Percentiles rank a stretch among this genome's conserved stretches.
Evolutionary conservation across 2,329 filamentous ascomycete species (phyloP).

Genomic region (Aspergillus quadricinctus): DNA sequence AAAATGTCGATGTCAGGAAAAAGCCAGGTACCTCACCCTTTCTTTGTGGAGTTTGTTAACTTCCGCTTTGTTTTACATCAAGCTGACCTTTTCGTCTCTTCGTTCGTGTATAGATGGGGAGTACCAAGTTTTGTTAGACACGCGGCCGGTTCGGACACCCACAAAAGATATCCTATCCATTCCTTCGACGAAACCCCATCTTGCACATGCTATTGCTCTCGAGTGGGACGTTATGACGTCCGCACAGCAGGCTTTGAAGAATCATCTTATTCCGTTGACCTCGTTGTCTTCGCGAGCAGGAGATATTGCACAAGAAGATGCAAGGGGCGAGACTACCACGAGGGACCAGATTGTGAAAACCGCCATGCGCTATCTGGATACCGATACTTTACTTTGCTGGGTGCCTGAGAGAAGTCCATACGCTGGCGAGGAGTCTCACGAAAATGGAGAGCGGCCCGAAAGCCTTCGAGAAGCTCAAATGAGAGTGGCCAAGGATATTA

Average conservation of each 20-base stretch:
- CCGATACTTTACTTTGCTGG: slow-evolving; percentile 92
- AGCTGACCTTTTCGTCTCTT: neutral
- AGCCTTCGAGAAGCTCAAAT: slow-evolving; percentile 70
- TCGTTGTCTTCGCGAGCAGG: slow-evolving; percentile 77
- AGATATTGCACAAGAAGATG: slow-evolving; percentile 71
- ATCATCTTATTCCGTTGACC: slow-evolving; percentile 86
- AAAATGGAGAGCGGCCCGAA: slow-evolving; percentile 46
- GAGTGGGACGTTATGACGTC: slow-evolving; percentile 89
- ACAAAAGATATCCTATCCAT: slow-evolving; percentile 68
- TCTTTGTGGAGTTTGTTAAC: neutral
- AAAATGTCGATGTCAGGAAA: slow-evolving; percentile 68
- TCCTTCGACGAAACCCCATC: slow-evolving; percentile 69
- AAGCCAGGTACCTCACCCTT: slow-evolving; percentile 52
- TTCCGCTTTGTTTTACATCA: neutral
- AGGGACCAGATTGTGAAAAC: slow-evolving; percentile 62
- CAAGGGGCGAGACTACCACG: slow-evolving; percentile 46
- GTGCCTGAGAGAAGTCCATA: slow-evolving; percentile 55
- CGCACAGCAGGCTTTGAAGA: slow-evolving; percentile 75
- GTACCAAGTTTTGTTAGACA: slow-evolving; percentile 69
- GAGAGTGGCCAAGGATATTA: slow-evolving; percentile 63
- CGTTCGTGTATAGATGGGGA: slow-evolving; percentile 37
- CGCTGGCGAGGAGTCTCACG: slow-evolving; percentile 48
- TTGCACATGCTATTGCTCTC: slow-evolving; percentile 79
- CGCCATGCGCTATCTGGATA: slow-evolving; percentile 81
- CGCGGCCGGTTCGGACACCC: slow-evolving; percentile 72